Evolutionary conservation across 345 rosid genomes (phyloP).

Genomic region (Rubroshorea leprosula): DNA sequence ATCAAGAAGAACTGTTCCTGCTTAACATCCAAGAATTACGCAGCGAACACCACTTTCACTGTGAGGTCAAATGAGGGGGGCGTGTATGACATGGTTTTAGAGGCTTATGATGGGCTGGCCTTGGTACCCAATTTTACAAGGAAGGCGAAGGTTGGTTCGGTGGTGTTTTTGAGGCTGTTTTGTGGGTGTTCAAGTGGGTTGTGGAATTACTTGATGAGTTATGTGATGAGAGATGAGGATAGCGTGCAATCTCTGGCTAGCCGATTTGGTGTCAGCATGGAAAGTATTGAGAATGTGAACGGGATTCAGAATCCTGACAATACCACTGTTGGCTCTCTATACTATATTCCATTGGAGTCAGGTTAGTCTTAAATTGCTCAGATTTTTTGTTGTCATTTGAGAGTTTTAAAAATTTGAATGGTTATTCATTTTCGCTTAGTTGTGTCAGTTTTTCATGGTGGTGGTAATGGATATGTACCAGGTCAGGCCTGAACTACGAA

Average conservation of each 20-base stretch:
- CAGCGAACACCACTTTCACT: conserved; percentile 72
- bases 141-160: conserved; percentile 49
- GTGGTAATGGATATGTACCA: no score
- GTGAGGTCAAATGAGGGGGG: conserved; percentile 53
- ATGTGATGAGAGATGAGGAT: conserved; percentile 69
- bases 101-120: conserved; percentile 83
- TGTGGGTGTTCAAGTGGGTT: conserved; percentile 94
- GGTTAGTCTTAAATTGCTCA: conserved; percentile 38
- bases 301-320: conserved; percentile 74
- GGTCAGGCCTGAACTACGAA: no score
- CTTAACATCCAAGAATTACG: conserved; percentile 53
- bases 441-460: neutral
- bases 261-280: conserved; percentile 92
- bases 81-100: conserved; percentile 46
- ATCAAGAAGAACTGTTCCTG: conserved; percentile 90
- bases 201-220: conserved; percentile 96
- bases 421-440: no score
- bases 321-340: conserved; percentile 66
- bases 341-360: conserved; percentile 81
- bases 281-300: conserved; percentile 62
- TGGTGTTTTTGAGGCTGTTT: conserved; percentile 71
- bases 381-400: neutral
- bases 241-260: conserved; percentile 80
- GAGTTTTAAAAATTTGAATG: neutral
- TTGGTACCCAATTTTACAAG: conserved; percentile 49